Evolutionary conservation across 1,284 basidiomycete genomes (phyloP).

Genomic region (Cystobasidium sp.): DNA sequence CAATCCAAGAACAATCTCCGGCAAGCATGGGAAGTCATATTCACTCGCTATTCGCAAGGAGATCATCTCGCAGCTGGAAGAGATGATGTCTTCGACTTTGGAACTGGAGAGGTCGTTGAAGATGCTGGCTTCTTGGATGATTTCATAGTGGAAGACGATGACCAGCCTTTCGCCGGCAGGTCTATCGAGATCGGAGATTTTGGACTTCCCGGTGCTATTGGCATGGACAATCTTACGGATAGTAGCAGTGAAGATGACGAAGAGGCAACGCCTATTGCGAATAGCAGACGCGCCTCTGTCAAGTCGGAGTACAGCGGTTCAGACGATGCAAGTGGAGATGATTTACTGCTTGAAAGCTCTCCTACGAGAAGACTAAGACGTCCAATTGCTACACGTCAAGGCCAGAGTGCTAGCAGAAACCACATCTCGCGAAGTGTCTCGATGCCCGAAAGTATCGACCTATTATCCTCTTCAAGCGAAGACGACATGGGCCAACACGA

Average conservation of each 20-base stretch:
- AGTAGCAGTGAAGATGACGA: constrained; percentile 32
- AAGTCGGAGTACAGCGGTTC: constrained; percentile 17
- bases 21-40: constrained; percentile 38
- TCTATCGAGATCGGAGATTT: constrained; percentile 40
- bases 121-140: constrained; percentile 38
- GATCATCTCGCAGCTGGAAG: constrained; percentile 25
- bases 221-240: constrained; percentile 33
- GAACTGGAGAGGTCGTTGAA: constrained; percentile 26
- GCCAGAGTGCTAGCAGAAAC: neutral
- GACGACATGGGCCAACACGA: constrained; percentile 36
- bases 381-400: neutral
- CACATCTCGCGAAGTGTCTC: constrained; percentile 5
- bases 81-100: constrained; percentile 41
- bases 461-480: constrained; percentile 28
- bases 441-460: constrained; percentile 29
- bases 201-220: constrained; percentile 39
- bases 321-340: constrained; percentile 5
- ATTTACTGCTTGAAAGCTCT: constrained; percentile 3
- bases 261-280: neutral
- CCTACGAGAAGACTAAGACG: neutral
- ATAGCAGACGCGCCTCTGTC: constrained; percentile 3
- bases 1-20: constrained; percentile 35
- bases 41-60: constrained; percentile 28
- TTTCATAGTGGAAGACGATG: constrained; percentile 19
- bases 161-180: constrained; percentile 11